Evolutionary conservation across 805 yeast species (phyloP).

Genomic region (Wickerhamiella musiphila): DNA sequence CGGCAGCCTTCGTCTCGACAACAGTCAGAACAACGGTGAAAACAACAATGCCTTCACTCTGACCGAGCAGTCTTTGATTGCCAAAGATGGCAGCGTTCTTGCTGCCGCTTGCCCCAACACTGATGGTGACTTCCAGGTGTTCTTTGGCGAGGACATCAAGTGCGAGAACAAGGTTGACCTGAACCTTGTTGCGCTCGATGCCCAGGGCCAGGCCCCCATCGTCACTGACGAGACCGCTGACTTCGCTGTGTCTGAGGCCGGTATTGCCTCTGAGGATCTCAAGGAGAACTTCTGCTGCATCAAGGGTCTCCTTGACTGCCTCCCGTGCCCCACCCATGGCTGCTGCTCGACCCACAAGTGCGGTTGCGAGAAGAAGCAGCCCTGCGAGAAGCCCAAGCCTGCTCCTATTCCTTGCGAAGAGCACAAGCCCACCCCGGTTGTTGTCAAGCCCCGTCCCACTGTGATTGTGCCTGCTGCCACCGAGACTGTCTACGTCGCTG

Average conservation of each 20-base stretch:
- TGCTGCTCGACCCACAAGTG: too few species aligned
- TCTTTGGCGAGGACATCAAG: not conserved
- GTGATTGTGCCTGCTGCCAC: too few species aligned
- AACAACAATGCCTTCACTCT: not conserved
- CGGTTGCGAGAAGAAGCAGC: too few species aligned
- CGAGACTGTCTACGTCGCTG: not conserved
- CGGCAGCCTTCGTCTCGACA: not conserved
- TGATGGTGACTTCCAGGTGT: not conserved
- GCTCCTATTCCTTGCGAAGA: too few species aligned
- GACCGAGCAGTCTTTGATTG: not conserved
- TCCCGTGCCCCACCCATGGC: not conserved
- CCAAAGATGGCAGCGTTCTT: not conserved
- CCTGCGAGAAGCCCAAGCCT: too few species aligned
- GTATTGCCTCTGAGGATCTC: too few species aligned
- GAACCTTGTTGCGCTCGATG: not conserved
- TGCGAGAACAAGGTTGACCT: not conserved
- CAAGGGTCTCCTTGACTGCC: not conserved
- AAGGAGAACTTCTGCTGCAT: slow-evolving; percentile 1
- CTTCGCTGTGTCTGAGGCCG: too few species aligned
- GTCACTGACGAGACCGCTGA: not conserved
- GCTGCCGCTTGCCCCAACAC: not conserved
- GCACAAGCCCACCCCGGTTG: too few species aligned
- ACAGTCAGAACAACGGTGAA: not conserved
- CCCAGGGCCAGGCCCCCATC: not conserved
- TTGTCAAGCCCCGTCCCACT: too few species aligned